These are phyloP conservation scores for Plantago elongata DNA, from an alignment of 257 asterid species.

Conservation along the genomic window DNA sequence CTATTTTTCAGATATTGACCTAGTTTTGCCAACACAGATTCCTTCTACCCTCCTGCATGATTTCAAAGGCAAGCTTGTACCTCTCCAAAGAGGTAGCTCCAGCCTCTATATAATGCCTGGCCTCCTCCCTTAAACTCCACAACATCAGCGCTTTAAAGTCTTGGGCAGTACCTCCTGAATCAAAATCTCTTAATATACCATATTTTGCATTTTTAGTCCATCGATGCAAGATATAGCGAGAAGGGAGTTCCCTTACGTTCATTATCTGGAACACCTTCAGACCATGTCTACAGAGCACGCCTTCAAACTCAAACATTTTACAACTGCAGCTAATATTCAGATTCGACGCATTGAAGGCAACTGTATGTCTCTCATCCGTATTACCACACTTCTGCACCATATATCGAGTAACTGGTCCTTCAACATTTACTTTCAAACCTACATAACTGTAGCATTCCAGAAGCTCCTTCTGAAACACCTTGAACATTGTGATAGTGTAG, in stretches of 20 bases:
- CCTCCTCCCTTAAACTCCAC: conserved; percentile 94
- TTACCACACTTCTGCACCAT: conserved; percentile 77
- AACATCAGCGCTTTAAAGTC: conserved; percentile 72
- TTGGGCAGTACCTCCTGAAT: conserved; percentile 64
- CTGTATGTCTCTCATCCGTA: conserved; percentile 77
- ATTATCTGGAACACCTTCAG: conserved; percentile 76
- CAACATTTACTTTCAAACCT: conserved; percentile 77
- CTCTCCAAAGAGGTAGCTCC: conserved; percentile 74
- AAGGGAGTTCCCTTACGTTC: conserved; percentile 87
- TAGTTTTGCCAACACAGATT: conserved; percentile 80
- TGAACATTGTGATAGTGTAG: conserved; percentile 70
- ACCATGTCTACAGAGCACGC: conserved; percentile 80
- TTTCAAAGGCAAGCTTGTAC: conserved; percentile 83
- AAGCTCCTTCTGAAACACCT: conserved; percentile 88
- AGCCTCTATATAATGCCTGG: conserved; percentile 67
- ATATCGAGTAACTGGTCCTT: conserved; percentile 80
- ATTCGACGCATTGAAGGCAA: conserved; percentile 85
- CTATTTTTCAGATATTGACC: conserved; percentile 20
- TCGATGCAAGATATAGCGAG: conserved; percentile 73
- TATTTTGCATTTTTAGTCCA: conserved; percentile 78
- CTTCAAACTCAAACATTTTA: conserved; percentile 91
- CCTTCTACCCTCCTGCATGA: conserved; percentile 91
- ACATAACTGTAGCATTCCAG: conserved; percentile 77
- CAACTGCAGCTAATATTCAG: conserved; percentile 83
- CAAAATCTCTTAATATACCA: conserved; percentile 67